Evolutionary conservation across 768 basidiomycete genomes (phyloP), one percentile per base, ranked within the genome.

Genomic region (Tricholoma sp.): DNA sequence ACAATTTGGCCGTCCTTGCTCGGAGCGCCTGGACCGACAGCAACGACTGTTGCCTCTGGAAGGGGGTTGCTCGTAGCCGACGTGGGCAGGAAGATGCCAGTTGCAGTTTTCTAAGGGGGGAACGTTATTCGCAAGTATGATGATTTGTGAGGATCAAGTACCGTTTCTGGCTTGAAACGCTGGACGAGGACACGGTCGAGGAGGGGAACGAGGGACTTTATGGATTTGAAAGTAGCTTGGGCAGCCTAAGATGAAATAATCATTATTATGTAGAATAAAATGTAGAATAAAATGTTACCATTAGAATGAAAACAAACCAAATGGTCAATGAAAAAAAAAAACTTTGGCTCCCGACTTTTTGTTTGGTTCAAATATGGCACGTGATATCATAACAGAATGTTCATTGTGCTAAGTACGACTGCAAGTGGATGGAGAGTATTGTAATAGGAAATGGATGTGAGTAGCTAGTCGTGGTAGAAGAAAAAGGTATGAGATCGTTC

Each of bases 171-270:
- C 80, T 98, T 98, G 86, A 96, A 96, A 57, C 95, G 84, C 76
- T 98, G 96, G 59, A 98, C 94, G 63, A 98, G 81, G 61, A 98
- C 91, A 62, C 96, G 91, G 86, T 98, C 96, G 56, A 98, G 79
- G 52, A 98, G 84, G 59, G 96, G 96, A 61, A 91, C 75, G 63
- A 98, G 71, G 57, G 94, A 79, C 78, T 83, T 91, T 83, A 98
- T 98, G 63, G 86, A 87, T 76, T 92, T 97, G 87, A 98, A 94
- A 22, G 94, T 96, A 63, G 92, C 89, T 75, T 91, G 89, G 60
- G 89, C 76, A 76, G 89, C 89, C 88, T 91, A 19, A 31, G 29
- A 16, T 0, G 4, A 35, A 18, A 10, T 14, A 50, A 18, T 1
- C 8, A 10, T 16, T 6, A 31, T 6, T 18, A 14, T 12, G 24